Base-by-base conservation (phyloP, 163 green algal species). In the Volvox carteri region DNA sequence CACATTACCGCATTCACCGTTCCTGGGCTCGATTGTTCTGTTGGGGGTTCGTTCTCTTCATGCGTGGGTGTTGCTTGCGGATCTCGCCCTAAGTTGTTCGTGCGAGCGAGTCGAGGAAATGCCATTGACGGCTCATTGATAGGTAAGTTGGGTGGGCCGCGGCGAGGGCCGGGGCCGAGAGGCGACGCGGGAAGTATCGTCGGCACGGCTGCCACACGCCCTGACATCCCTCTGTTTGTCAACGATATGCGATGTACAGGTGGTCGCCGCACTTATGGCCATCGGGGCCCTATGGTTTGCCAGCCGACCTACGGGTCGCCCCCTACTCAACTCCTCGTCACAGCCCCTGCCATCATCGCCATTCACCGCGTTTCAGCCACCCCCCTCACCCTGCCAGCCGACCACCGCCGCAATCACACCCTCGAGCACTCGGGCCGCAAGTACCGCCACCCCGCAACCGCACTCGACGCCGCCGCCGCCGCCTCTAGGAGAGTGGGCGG, bases 221-320 rank as follows among this genome's bases (percentile, higher is more conserved):
- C 30, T 23, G 19, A 30, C 58, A 14, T 23, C 48, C 12, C 48
- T 14, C 48, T 11, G 12, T 58, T 58, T 14, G 12, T 58, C 48
- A 14, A 58, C 48, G 48, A 11, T 14, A 11, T 14, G 48, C 48
- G 7, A 30, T 28, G 58, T 60, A 23, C 83, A 88, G 83, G 83
- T 88, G 83, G 54, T 84, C 18, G 84, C 84, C 4, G 84, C 84
- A 11, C 84, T 89, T 9, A 89, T 89, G 54, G 84, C 37, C 33
- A 52, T 19, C 39, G 1, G 39, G 28, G 30, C 54, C 16, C 28
- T 89, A 19, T 89, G 84, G 84, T 89, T 89, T 41, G 28, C 39
- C 0, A 37, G 4, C 14, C 37, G n/a, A 23, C 4, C 54, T 5
- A 73, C 50, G 12, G n/a, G 68, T 41, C 18, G 68, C 12, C 37